Percentiles rank a stretch among this genome's conserved stretches.
Evolutionary conservation across 2,329 filamentous ascomycete species (phyloP).

Genomic region (Aspergillus sp.): DNA sequence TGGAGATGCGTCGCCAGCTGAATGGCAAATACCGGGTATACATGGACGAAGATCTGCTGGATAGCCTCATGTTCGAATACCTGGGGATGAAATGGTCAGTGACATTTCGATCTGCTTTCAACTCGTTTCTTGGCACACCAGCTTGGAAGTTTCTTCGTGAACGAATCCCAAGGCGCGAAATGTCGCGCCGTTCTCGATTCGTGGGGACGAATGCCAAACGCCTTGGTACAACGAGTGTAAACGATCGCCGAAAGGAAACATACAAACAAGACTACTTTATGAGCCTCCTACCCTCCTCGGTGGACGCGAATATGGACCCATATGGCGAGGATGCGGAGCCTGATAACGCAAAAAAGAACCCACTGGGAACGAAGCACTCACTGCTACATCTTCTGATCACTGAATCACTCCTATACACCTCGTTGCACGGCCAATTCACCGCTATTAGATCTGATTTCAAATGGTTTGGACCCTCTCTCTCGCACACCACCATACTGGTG

Average conservation of each 20-base stretch:
- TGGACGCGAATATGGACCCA: constrained; percentile 39
- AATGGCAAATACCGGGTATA: constrained; percentile 62
- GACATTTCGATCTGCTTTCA: constrained; percentile 49
- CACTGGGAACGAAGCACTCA: constrained; percentile 56
- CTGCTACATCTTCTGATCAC: constrained; percentile 60
- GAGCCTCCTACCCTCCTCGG: constrained; percentile 53
- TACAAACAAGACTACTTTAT: constrained; percentile 57
- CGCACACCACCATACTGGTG: constrained; percentile 61
- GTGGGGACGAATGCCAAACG: background rate
- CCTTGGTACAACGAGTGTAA: constrained; percentile 26
- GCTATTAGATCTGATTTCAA: constrained; percentile 61
- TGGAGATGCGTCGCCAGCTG: constrained; percentile 56
- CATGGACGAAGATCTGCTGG: constrained; percentile 61
- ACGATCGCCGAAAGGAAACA: constrained; percentile 36
- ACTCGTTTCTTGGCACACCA: constrained; percentile 35
- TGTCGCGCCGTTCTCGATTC: constrained; percentile 50
- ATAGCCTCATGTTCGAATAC: constrained; percentile 58
- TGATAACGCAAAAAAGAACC: constrained; percentile 47
- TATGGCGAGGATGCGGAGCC: constrained; percentile 44
- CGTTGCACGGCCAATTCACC: constrained; percentile 53
- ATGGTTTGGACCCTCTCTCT: constrained; percentile 60
- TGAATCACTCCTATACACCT: constrained; percentile 55
- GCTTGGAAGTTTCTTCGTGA: constrained; percentile 46
- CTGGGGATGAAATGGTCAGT: constrained; percentile 57
- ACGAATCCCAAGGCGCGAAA: constrained; percentile 40